Evolutionary conservation across 2,329 filamentous ascomycete species (phyloP).

Genomic region (Didymella pomorum): DNA sequence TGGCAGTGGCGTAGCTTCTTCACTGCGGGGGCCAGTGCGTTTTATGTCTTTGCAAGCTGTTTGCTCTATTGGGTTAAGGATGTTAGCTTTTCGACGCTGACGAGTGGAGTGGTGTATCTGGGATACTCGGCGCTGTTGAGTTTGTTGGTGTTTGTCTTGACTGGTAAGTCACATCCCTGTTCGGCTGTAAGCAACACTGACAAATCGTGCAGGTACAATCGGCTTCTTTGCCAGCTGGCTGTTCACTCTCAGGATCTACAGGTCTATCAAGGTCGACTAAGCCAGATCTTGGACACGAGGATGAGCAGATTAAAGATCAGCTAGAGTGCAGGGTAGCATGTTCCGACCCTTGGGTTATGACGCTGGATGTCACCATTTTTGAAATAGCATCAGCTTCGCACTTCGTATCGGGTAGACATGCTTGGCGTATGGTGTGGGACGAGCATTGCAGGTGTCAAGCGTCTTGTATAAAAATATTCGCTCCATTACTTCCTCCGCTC

Average conservation of each 20-base stretch:
- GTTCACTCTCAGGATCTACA: conserved; percentile 93
- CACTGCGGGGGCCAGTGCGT: conserved; percentile 86
- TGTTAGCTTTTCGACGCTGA: conserved; percentile 82
- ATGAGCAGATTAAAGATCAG: not conserved
- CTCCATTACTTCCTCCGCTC: too few species aligned
- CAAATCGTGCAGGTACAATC: conserved; percentile 76
- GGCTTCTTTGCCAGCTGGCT: conserved; percentile 95
- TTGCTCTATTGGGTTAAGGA: conserved; percentile 91
- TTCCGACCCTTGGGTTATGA: not conserved
- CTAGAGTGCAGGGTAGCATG: not conserved
- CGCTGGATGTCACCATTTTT: not conserved
- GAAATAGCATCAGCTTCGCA: not conserved
- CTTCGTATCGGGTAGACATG: conserved; percentile 5
- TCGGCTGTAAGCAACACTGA: conserved; percentile 23
- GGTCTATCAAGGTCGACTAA: conserved; percentile 97
- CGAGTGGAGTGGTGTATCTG: conserved; percentile 88
- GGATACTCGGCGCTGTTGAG: conserved; percentile 91
- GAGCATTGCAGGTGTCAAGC: not conserved
- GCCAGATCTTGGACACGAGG: not conserved
- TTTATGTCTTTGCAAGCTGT: conserved; percentile 91
- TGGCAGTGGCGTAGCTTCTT: conserved; percentile 98
- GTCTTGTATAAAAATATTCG: too few species aligned
- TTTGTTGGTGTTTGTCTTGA: conserved; percentile 91
- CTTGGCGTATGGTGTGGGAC: not conserved
- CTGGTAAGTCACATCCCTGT: conserved; percentile 68